Base-by-base conservation (phyloP, 768 basidiomycete species). In the Asterophora lycoperdoides region DNA sequence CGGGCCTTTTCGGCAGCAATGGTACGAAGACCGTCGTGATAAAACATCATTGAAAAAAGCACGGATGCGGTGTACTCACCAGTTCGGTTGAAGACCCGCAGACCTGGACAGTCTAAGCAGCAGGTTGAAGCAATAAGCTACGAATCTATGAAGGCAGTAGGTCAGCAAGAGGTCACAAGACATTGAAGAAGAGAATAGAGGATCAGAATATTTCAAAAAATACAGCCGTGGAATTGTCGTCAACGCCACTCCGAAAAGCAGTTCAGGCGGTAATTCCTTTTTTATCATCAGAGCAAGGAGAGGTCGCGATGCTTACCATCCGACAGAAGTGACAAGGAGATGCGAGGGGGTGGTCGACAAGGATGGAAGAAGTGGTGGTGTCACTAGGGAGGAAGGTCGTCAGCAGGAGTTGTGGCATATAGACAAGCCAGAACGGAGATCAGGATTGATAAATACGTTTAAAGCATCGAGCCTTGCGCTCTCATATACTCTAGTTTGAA, bases 401-500 rank as follows among this genome's bases (percentile, higher is more conserved):
- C 20, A 14, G 39, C 42, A n/a, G 20, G 46, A 23, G 20, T 35
- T 17, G 14, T 10, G 10, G 19, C 2, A 9, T 15, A 41, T 15
- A 11, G 10, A 29, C 34, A 26, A 29, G 10, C 7, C 8, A 7
- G 6, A 35, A 46, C 41, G 23, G 47, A 58, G 51, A 63, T 87
- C 84, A 86, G 84, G 78, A 80, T 67, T 66, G 64, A 66, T 64
- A 66, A 56, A 78, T 77, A 74, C 59, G 65, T 52, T 75, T 52
- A 84, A 82, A 88, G 78, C 87, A 89, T 83, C 59, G 84, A 70
- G 79, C 77, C 66, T 6, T 58, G 54, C 67, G 74, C 81, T 68
- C 87, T 90, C 87, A 89, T 76, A 89, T 83, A 90, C 86, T 89
- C 86, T 90, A 90, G 87, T 90, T 90, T 90, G 86, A 86, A 80